Base-by-base conservation (phyloP, 139 green algal species). In the Chlorella sp. region DNA sequence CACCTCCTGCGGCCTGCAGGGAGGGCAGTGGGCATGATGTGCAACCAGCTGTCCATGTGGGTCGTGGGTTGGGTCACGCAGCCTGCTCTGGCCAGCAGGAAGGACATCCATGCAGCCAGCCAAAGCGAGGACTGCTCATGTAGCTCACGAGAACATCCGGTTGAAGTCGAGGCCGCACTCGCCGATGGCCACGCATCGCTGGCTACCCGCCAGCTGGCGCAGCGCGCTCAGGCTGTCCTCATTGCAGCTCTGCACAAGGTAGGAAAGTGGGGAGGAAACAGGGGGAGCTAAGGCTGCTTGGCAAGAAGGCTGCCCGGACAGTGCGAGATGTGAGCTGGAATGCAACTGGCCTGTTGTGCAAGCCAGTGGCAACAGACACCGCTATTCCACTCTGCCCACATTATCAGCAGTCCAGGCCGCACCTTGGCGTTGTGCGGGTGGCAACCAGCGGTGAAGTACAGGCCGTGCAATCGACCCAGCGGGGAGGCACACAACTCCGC, bases 111-210 rank as follows among this genome's bases (percentile, higher is more conserved):
- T n/a, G n/a, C n/a, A n/a, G n/a, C n/a, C n/a, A n/a, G n/a, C n/a
- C n/a, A n/a, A n/a, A n/a, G n/a, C n/a, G n/a, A n/a, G n/a, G n/a
- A n/a, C n/a, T n/a, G n/a, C n/a, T n/a, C n/a, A n/a, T n/a, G n/a
- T n/a, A 60, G 1, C 40, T n/a, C 70, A 76, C 72, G 43, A 60
- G 82, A 95, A 97, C 83, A 95, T 96, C 32, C 94, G 87, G 74
- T 96, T 95, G 90, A 95, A 97, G 87, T 97, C 94, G 8, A 97
- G 87, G 0, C 94, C 94, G 74, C 90, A 94, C 79, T 97, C 94
- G 5, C 93, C 92, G 20, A 94, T 87, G 5, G 92, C 92, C 30
- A 92, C 90, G 73, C 87, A 95, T 26, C 87, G 80, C 19, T 85
- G 73, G 43, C 94, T 82, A 0, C 41, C 28, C 4, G 90, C 90